Evolutionary conservation across 2,329 filamentous ascomycete species (phyloP).

Genomic region (Scedosporium aurantiacum): DNA sequence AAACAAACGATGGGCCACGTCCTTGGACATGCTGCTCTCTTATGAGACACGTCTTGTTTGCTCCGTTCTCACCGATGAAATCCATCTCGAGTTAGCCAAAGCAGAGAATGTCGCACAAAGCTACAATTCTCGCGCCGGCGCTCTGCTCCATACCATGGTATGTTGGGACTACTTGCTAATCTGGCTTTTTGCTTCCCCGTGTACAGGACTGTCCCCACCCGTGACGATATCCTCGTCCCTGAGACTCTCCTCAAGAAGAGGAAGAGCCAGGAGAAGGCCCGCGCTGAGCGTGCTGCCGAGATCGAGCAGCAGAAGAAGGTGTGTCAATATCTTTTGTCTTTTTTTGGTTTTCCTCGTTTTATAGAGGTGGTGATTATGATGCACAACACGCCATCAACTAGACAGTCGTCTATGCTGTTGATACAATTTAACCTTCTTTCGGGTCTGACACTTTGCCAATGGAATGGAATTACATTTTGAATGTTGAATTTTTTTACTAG

Average conservation of each 20-base stretch:
- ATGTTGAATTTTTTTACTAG: conserved; percentile 22
- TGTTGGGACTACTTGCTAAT: conserved; percentile 69
- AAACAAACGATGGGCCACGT: conserved; percentile 11
- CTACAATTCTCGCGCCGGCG: conserved; percentile 90
- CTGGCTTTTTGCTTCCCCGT: conserved; percentile 58
- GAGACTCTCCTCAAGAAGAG: conserved; percentile 99
- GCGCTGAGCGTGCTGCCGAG: conserved; percentile 73
- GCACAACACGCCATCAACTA: conserved; percentile 76
- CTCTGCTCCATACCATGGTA: conserved; percentile 53
- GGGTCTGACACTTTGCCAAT: conserved; percentile 64
- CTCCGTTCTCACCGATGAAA: conserved; percentile 64
- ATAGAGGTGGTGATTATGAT: conserved; percentile 52
- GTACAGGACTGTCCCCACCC: conserved; percentile 75
- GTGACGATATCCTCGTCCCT: conserved; percentile 92
- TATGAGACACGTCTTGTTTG: background rate
- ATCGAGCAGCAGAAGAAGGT: conserved; percentile 86
- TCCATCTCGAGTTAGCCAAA: conserved; percentile 73
- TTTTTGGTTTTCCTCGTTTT: conserved; percentile 13
- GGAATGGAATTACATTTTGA: conserved; percentile 7
- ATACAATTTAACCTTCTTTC: conserved; percentile 93
- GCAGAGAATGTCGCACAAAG: conserved; percentile 83
- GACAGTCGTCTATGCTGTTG: conserved; percentile 94
- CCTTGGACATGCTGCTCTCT: background rate
- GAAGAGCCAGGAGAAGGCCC: conserved; percentile 99
- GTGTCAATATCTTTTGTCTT: conserved; percentile 28